Evolutionary conservation across 148 eudicot species (phyloP).

Genomic region (Silene uniflora): DNA sequence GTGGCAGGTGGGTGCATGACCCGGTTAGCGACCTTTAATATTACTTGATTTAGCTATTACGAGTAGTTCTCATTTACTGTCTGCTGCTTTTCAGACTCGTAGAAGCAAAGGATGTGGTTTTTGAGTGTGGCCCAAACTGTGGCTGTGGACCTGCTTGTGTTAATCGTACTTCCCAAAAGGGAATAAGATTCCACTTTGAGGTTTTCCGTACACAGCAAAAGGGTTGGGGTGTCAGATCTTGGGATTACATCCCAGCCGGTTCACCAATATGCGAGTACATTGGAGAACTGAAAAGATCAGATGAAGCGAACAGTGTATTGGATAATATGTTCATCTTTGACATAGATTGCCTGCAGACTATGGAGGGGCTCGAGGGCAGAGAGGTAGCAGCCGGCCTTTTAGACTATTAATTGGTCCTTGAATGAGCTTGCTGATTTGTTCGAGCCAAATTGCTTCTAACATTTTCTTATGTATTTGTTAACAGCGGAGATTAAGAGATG

Average conservation of each 20-base stretch:
- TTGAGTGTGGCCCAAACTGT: slow-evolving; percentile 91
- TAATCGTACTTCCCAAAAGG: slow-evolving; percentile 69
- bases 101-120: slow-evolving; percentile 80
- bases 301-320: slow-evolving; percentile 41
- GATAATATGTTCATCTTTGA: slow-evolving; percentile 48
- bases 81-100: slow-evolving; percentile 45
- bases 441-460: no score
- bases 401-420: no score
- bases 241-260: slow-evolving; percentile 52
- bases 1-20: slow-evolving; percentile 61
- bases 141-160: slow-evolving; percentile 73
- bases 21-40: neutral
- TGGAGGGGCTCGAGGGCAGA: slow-evolving; percentile 58
- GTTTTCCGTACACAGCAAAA: slow-evolving; percentile 66
- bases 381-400: slow-evolving; percentile 35
- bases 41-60: neutral
- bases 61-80: neutral
- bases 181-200: slow-evolving; percentile 71
- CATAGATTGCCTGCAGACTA: slow-evolving; percentile 56
- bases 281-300: slow-evolving; percentile 42
- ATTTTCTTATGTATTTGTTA: no score
- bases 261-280: slow-evolving; percentile 50
- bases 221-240: slow-evolving; percentile 56
- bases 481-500: no score
- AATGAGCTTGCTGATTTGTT: no score